A percentile compares a stretch with the other conserved stretches of the same genome.
phyloP scores from a whole-genome alignment of 1,139 yeast genomes.

The Scheffersomyces cryptocercus region DNA sequence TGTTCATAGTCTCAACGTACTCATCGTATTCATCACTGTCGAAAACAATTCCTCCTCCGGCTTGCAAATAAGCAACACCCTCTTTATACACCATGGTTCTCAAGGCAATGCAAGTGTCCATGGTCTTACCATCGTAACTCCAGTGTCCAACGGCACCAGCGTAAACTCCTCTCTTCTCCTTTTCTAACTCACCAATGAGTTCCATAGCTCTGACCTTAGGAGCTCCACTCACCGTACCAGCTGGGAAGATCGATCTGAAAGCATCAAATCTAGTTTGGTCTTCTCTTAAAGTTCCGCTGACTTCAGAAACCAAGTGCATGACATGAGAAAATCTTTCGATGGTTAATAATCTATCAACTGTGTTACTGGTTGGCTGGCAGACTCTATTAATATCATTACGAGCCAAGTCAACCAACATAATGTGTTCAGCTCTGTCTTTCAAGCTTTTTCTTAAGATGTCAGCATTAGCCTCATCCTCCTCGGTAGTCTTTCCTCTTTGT shows the following conservation, averaged over 20 bases:
- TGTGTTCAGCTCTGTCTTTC: constrained; percentile 96
- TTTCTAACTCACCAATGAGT: constrained; percentile 82
- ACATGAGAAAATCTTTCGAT: constrained; percentile 97
- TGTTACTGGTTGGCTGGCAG: constrained; percentile 83
- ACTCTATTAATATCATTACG: constrained; percentile 93
- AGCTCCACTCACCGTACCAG: constrained; percentile 98
- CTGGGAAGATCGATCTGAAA: constrained; percentile 95
- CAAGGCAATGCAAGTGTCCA: constrained; percentile 97
- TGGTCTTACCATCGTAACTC: constrained; percentile 89
- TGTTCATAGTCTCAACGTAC: constrained; percentile 94
- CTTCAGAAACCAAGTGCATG: constrained; percentile 94
- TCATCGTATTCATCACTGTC: constrained; percentile 96
- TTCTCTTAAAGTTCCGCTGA: constrained; percentile 81
- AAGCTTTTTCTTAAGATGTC: constrained; percentile 69
- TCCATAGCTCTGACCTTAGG: constrained; percentile 98
- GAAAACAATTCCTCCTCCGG: constrained; percentile 97
- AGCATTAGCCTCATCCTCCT: constrained; percentile 88
- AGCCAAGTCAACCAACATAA: constrained; percentile 96
- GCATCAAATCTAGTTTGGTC: constrained; percentile 94
- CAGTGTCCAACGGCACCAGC: constrained; percentile 99
- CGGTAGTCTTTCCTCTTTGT: constrained; percentile 82
- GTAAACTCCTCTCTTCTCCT: constrained; percentile 91
- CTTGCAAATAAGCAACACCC: constrained; percentile 89
- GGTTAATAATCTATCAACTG: constrained; percentile 83
- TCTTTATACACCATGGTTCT: constrained; percentile 96